Evolutionary conservation across 192 early-diverging fungal genomes (phyloP), one percentile per base, ranked within the genome.

Genomic region (Coemansia sp.): DNA sequence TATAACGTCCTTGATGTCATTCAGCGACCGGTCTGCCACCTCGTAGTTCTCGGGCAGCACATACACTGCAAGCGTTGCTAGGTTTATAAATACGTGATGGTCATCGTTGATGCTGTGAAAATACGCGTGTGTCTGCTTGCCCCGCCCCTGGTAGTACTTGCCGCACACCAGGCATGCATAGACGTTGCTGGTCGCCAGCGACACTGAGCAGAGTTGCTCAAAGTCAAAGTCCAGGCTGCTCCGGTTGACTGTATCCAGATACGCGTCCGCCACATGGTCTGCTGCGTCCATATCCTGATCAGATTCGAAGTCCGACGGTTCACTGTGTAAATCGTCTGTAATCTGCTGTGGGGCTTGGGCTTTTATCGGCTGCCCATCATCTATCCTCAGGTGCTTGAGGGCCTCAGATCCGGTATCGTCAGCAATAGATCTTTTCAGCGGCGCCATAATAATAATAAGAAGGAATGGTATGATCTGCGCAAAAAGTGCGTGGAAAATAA

Each of bases 131-230:
- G 95, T 92, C 2, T 87, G 69, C 59, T 84, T 86, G 48, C 96
- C 95, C 27, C 96, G 87, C 16, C 96, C 92, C 84, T 95, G 93
- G 62, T 84, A 95, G 67, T 94, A 98, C 67, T 92, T 96, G 50
- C 95, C 96, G 60, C 96, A 98, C 5, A 95, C 89, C 6, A 98
- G 85, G 72, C 96, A 98, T 0, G 94, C 91, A 64, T 98, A 98
- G 0, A 98, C 91, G 51, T 98, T 98, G 68, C 90, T 67, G 58
- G 94, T 92, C 28, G 89, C 89, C 38, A 98, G 82, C 24, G 94
- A 96, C 1, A 98, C 93, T 3, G 91, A 95, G 75, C 96, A 98
- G 19, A 96, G 85, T 54, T 97, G 93, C 67, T 98, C 96, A 76
- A 98, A 98, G 67, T 98, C 96, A 85, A 98, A 98, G 80, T 98